Base-by-base conservation (phyloP, 2,329 filamentous ascomycete species). In the Ophiostoma fasciatum region DNA sequence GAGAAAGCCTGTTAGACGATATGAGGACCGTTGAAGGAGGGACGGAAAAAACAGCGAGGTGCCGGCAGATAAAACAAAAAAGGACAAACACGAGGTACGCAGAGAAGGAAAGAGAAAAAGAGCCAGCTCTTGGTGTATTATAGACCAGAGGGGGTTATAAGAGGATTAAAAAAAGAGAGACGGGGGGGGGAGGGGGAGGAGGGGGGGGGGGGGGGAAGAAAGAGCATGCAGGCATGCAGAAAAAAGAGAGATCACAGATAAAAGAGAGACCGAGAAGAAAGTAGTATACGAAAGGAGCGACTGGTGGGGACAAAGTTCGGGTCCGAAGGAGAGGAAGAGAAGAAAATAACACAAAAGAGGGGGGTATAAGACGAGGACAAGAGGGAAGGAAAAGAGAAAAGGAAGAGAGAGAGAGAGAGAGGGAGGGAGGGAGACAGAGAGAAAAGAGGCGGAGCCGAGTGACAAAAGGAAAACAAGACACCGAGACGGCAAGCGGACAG, bases 91-190 rank as follows among this genome's bases (percentile, higher is more conserved):
- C 27, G 55, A 51, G 52, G 53, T 56, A 55, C 48, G 48, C 11
- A 25, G 49, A 53, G n/a, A 31, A 29, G 26, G 26, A 35, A 27
- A 17, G 25, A 30, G 30, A 31, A 35, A 20, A 55, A 65, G 62
- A 69, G 65, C 66, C 66, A 66, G 66, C 65, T 70, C 64, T 61
- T 62, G 62, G 56, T 53, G 51, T 57, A 50, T 52, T 62, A 62
- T 62, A 62, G 56, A 58, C 53, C 53, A 56, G 52, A 54, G 51
- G 46, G 42, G 41, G 47, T 58, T 58, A 58, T 58, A 54, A 51
- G 48, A 53, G 54, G 39, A 23, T 31, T 22, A 35, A 33, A 19
- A 31, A n/a, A 31, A 14, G 3, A 27, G 18, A 27, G 23, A 31
- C 29, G 19, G 25, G 11, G 18, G 19, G n/a, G 14, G 11, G n/a